Evolutionary conservation across 192 early-diverging fungal genomes (phyloP).

Genomic region (Entomortierella beljakovae): DNA sequence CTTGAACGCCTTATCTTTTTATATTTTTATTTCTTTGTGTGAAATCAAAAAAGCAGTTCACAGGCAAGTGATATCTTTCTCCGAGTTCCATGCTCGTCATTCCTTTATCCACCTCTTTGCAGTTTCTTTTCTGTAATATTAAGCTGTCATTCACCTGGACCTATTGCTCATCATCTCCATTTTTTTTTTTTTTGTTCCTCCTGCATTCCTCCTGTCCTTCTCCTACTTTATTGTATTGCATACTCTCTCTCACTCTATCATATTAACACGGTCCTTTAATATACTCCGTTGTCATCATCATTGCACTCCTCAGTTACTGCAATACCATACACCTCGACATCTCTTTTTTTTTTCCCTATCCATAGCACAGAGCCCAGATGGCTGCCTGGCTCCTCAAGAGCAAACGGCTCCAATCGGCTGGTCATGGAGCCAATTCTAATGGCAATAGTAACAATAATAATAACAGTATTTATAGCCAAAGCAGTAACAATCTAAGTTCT

Average conservation of each 20-base stretch:
- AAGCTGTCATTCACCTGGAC: neutral
- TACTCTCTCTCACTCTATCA: neutral
- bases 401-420: slow-evolving; percentile 52
- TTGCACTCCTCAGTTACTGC: neutral
- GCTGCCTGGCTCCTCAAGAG: slow-evolving; percentile 57
- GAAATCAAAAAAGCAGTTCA: neutral
- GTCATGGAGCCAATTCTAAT: slow-evolving; percentile 37
- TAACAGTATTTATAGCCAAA: slow-evolving; percentile 53
- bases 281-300: neutral
- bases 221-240: neutral
- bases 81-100: neutral
- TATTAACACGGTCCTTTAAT: neutral
- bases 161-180: slow-evolving; percentile 4
- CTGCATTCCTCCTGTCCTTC: neutral
- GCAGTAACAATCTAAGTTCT: slow-evolving; percentile 41
- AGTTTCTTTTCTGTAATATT: too few species aligned
- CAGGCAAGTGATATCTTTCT: neutral
- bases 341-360: slow-evolving; percentile 1
- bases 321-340: too few species aligned
- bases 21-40: neutral
- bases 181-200: neutral
- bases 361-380: slow-evolving; percentile 24
- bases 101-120: neutral
- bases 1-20: neutral
- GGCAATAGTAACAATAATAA: slow-evolving; percentile 19